phyloP scores from a whole-genome alignment of 345 rosid species.

The Anacardium occidentale region DNA sequence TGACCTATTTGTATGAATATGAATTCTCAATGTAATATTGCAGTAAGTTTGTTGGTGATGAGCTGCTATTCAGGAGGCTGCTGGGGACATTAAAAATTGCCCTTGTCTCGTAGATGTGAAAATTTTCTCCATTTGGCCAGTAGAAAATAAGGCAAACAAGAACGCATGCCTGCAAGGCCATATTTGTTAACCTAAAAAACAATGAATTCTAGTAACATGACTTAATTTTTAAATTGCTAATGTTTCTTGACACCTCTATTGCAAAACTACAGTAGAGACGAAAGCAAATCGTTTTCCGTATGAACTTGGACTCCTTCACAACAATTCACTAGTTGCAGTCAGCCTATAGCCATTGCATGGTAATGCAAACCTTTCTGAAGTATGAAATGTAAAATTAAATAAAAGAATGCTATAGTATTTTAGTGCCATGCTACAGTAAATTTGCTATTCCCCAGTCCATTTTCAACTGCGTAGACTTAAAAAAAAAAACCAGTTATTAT shows the following conservation, averaged over 20 bases:
- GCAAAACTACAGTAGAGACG: neutral
- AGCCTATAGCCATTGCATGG: neutral
- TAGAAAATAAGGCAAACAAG: neutral
- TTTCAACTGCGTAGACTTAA: neutral
- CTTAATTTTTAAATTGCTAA: no score
- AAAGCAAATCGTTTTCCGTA: neutral
- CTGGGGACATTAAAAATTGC: neutral
- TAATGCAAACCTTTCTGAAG: neutral
- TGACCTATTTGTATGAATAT: neutral
- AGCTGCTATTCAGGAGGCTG: neutral
- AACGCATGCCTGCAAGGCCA: neutral
- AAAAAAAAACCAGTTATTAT: neutral
- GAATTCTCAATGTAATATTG: neutral
- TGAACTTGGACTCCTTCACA: neutral
- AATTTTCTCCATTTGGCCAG: neutral
- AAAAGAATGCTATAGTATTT: neutral
- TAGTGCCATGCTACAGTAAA: neutral
- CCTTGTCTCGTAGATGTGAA: neutral
- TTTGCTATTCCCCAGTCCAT: neutral
- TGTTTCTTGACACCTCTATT: neutral
- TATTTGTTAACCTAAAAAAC: neutral
- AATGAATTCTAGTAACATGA: no score
- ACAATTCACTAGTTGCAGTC: no score
- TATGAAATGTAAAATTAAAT: no score
- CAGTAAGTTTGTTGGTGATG: constrained; percentile 1